Conservation (phyloP, 352 stramenopile genomes). For the Globisporangium paddicum region DNA sequence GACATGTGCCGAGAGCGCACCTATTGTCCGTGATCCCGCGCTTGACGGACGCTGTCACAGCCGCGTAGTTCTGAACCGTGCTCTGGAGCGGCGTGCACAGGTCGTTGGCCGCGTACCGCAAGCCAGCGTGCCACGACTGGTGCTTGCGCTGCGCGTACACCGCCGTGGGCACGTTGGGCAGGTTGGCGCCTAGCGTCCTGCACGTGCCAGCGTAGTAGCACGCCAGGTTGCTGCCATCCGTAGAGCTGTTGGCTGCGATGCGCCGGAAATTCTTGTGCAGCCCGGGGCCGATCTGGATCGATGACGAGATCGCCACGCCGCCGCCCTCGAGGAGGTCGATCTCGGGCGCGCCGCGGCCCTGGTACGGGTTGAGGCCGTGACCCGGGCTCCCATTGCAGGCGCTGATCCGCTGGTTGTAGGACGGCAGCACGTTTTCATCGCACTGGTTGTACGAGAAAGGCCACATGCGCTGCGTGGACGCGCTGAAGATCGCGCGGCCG, state of each 20-base stretch:
- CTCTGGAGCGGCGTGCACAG: constrained; percentile 29
- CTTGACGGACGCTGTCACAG: constrained; percentile 37
- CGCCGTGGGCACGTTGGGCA: constrained; percentile 42
- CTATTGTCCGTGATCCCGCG: constrained; percentile 42
- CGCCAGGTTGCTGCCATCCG: constrained; percentile 17
- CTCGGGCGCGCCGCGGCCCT: constrained; percentile 90
- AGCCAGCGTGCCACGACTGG: constrained; percentile 47
- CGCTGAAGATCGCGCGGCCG: too few relatives aligned
- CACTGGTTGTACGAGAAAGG: constrained; percentile 95
- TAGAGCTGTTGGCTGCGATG: constrained; percentile 23
- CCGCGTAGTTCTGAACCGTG: constrained; percentile 34
- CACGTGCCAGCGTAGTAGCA: constrained; percentile 45
- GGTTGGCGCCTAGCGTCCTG: constrained; percentile 42
- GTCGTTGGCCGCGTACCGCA: constrained; percentile 56
- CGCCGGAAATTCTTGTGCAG: constrained; percentile 49
- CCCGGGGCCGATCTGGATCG: constrained; percentile 66
- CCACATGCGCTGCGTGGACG: constrained; percentile 94
- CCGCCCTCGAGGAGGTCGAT: constrained; percentile 94
- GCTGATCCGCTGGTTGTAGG: constrained; percentile 69
- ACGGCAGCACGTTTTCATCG: constrained; percentile 78
- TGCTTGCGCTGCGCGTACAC: constrained; percentile 35
- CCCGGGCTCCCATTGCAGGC: constrained; percentile 90
- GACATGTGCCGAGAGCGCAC: constrained; percentile 40
- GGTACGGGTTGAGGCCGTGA: constrained; percentile 86
- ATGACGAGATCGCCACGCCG: constrained; percentile 60